Percentiles rank a stretch among this genome's conserved stretches.
phyloP scores from a whole-genome alignment of 768 basidiomycete species.

The Wakefieldia striispora region DNA sequence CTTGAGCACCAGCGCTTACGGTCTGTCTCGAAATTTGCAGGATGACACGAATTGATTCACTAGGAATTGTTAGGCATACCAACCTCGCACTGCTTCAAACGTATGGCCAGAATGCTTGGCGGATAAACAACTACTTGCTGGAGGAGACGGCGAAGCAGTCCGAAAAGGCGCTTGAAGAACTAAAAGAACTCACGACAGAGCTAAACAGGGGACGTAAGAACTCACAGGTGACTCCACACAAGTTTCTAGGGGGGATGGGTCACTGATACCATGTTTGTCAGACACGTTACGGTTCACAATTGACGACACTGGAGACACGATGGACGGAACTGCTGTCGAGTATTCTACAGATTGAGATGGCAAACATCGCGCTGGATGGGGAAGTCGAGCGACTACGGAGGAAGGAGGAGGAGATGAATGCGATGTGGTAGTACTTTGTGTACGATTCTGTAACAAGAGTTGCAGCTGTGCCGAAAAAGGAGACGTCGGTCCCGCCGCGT shows the following conservation, averaged over 20 bases:
- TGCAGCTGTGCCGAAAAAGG: slow-evolving; percentile 27
- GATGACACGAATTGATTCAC: slow-evolving; percentile 1
- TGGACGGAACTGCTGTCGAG: slow-evolving; percentile 94
- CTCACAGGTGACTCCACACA: slow-evolving; percentile 52
- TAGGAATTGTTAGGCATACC: slow-evolving; percentile 53
- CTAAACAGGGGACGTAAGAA: slow-evolving; percentile 90
- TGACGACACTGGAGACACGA: slow-evolving; percentile 77
- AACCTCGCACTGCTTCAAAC: slow-evolving; percentile 81
- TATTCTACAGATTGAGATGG: slow-evolving; percentile 94
- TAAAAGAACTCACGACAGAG: slow-evolving; percentile 76
- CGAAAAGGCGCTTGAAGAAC: slow-evolving; percentile 70
- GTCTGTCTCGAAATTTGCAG: slow-evolving; percentile 37
- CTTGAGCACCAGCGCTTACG: slow-evolving; percentile 82
- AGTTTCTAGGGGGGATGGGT: background rate
- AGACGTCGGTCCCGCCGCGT: slow-evolving; percentile 1
- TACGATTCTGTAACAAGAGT: background rate
- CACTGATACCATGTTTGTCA: slow-evolving; percentile 30
- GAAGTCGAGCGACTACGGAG: slow-evolving; percentile 65
- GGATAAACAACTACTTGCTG: slow-evolving; percentile 85
- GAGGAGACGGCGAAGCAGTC: slow-evolving; percentile 72
- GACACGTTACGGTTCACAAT: slow-evolving; percentile 75
- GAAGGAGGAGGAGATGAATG: slow-evolving; percentile 61
- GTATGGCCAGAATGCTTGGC: slow-evolving; percentile 90
- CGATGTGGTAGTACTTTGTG: slow-evolving; percentile 12
- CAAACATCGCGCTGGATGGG: slow-evolving; percentile 82